Conservation (phyloP, 2,329 filamentous ascomycete genomes). For the Pseudodiploospora longispora region DNA sequence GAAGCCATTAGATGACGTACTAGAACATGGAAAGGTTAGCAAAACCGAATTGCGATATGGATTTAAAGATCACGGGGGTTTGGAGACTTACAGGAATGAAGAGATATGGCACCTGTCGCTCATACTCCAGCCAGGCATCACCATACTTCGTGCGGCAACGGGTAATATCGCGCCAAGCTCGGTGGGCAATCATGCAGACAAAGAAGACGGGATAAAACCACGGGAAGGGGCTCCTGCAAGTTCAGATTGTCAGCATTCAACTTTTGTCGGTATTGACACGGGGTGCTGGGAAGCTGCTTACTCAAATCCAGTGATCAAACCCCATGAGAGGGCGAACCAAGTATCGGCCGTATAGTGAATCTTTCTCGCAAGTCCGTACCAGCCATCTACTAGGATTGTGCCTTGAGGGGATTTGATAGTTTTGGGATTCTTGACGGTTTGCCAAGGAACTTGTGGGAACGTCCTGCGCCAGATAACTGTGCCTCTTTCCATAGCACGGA, state of each 20-base stretch:
- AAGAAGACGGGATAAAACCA: slow-evolving; percentile 92
- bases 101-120: slow-evolving; percentile 68
- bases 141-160: slow-evolving; percentile 75
- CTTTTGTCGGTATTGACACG: too few relatives aligned
- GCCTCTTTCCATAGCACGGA: slow-evolving; percentile 72
- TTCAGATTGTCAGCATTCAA: too few relatives aligned
- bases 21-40: slow-evolving; percentile 9
- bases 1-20: slow-evolving; percentile 32
- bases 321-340: slow-evolving; percentile 43
- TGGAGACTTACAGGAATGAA: slow-evolving; percentile 60
- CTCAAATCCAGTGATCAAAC: slow-evolving; percentile 42
- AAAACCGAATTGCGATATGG: too few relatives aligned
- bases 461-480: slow-evolving; percentile 62
- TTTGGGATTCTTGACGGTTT: slow-evolving; percentile 71
- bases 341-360: slow-evolving; percentile 42
- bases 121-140: slow-evolving; percentile 73
- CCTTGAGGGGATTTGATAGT: slow-evolving; percentile 66
- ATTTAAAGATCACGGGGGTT: too few relatives aligned
- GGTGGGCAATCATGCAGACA: slow-evolving; percentile 70
- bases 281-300: slow-evolving; percentile 13
- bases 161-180: slow-evolving; percentile 67
- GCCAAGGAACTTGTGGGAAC: slow-evolving; percentile 89
- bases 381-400: slow-evolving; percentile 74
- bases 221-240: slow-evolving; percentile 60
- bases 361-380: slow-evolving; percentile 69